Conservation (phyloP, 352 stramenopile genomes). For the Plasmopara muralis region DNA sequence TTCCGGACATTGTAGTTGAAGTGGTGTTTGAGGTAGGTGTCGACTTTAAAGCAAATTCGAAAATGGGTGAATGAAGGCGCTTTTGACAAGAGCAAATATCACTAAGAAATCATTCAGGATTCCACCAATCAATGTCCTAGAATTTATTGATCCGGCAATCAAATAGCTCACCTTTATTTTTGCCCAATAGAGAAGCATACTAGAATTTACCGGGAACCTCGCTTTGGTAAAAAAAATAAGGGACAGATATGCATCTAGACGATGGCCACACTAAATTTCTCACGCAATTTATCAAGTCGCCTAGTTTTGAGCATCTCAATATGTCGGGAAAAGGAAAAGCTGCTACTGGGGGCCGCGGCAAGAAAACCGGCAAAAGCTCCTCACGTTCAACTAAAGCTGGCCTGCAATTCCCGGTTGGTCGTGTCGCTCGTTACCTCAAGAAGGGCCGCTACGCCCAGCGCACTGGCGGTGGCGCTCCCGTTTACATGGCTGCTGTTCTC, state of each 20-base stretch:
- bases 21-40: slow-evolving; percentile 23
- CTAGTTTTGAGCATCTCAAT: not conserved
- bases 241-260: not conserved
- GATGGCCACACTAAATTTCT: not conserved
- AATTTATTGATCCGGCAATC: not conserved
- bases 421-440: slow-evolving; percentile 91
- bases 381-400: slow-evolving; percentile 87
- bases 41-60: slow-evolving; percentile 37
- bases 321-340: slow-evolving; percentile 80
- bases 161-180: not conserved
- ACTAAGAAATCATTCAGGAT: not conserved
- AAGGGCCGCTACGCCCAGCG: slow-evolving; percentile 89
- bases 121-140: not conserved
- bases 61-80: slow-evolving; percentile 12
- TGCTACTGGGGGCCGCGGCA: slow-evolving; percentile 61
- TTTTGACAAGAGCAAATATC: slow-evolving; percentile 1
- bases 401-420: slow-evolving; percentile 93
- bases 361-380: slow-evolving; percentile 54
- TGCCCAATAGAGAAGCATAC: not conserved
- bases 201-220: not conserved
- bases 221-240: not conserved
- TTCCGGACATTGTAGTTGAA: slow-evolving; percentile 56
- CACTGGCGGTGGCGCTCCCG: slow-evolving; percentile 88
- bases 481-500: slow-evolving; percentile 94
- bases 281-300: not conserved